Conservation (phyloP, 805 yeast genomes). For the Barnettozyma sucrosica region DNA sequence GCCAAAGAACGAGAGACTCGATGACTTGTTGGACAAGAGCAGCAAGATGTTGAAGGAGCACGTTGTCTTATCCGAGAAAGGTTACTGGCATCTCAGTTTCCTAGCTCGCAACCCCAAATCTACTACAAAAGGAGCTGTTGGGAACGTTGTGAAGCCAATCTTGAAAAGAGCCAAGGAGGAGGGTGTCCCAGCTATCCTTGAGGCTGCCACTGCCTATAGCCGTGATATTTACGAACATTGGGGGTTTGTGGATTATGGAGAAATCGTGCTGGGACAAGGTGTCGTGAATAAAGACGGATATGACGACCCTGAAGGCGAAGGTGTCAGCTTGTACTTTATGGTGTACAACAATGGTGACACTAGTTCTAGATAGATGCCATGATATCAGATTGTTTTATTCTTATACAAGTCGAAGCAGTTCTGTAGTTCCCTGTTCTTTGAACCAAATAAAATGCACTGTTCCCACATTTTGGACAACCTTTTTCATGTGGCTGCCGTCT, state of each 20-base stretch:
- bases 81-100: conserved; percentile 15
- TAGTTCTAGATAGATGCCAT: neutral
- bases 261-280: conserved; percentile 11
- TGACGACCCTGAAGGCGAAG: conserved; percentile 15
- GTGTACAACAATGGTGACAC: conserved; percentile 8
- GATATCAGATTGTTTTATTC: neutral
- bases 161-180: conserved; percentile 14
- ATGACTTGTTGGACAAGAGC: conserved; percentile 4
- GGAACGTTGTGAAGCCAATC: conserved; percentile 18
- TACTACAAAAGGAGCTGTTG: conserved; percentile 13
- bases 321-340: conserved; percentile 15
- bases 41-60: neutral
- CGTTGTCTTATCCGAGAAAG: conserved; percentile 7
- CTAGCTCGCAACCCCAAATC: conserved; percentile 13
- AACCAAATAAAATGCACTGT: no score
- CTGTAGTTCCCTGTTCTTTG: no score
- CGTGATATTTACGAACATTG: conserved; percentile 18
- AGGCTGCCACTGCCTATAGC: conserved; percentile 18
- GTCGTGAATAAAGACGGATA: conserved; percentile 11
- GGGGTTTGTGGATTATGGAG: conserved; percentile 16
- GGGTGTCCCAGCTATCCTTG: conserved; percentile 14
- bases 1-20: neutral
- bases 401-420: no score
- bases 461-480: no score
- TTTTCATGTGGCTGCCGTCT: no score